Conservation (phyloP, 176 grass and related monocot genomes). For the Aegilops tauschii region DNA sequence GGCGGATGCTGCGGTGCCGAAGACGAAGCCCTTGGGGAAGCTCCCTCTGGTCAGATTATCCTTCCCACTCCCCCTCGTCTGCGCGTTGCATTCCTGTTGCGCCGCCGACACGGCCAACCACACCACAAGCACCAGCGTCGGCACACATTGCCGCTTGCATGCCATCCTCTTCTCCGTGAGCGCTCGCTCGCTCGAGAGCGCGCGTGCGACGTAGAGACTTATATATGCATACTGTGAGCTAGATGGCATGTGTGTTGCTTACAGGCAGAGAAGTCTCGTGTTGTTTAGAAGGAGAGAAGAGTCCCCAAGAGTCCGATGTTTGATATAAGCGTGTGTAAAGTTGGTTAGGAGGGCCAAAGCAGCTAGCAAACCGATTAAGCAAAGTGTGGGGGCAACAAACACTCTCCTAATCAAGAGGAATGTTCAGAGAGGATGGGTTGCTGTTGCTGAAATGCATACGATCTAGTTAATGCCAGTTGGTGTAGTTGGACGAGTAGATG, state of each 20-base stretch:
- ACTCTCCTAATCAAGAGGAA: background rate
- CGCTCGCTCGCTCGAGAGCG: background rate
- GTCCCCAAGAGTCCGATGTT: background rate
- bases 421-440: background rate
- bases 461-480: background rate
- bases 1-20: constrained; percentile 61
- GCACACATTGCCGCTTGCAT: background rate
- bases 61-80: too few species aligned
- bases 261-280: background rate
- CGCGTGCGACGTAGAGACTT: background rate
- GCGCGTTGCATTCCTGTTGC: background rate
- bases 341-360: background rate
- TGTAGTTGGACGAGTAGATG: background rate
- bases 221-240: background rate
- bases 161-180: background rate
- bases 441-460: background rate
- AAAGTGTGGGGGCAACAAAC: background rate
- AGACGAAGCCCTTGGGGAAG: constrained; percentile 67
- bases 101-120: background rate
- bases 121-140: background rate
- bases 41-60: constrained; percentile 39
- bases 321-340: background rate
- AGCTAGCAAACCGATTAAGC: background rate
- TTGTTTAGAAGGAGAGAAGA: background rate
- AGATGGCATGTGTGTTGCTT: background rate